Evolutionary conservation across 2,329 filamentous ascomycete species (phyloP).

Genomic region (Escovopsis weberi): DNA sequence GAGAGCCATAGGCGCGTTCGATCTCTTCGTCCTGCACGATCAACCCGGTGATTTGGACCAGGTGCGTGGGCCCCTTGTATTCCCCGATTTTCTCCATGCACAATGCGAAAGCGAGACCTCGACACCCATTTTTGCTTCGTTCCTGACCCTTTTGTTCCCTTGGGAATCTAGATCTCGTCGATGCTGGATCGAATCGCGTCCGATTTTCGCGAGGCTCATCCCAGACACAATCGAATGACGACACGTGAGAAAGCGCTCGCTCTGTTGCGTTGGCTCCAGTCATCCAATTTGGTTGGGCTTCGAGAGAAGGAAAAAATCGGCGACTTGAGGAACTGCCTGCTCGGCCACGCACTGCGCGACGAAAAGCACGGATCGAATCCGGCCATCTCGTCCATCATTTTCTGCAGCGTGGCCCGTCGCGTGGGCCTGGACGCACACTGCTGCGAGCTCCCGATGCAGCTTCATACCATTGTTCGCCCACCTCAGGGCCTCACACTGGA

Average conservation of each 20-base stretch:
- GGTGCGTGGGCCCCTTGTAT: slow-evolving; percentile 26
- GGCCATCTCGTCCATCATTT: slow-evolving; percentile 76
- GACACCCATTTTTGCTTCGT: neutral
- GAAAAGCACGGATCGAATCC: slow-evolving; percentile 66
- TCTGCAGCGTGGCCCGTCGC: slow-evolving; percentile 60
- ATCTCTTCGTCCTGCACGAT: slow-evolving; percentile 73
- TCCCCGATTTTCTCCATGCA: slow-evolving; percentile 1
- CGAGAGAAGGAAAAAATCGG: slow-evolving; percentile 52
- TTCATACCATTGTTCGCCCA: slow-evolving; percentile 63
- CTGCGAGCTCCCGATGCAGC: slow-evolving; percentile 72
- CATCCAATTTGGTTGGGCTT: slow-evolving; percentile 55
- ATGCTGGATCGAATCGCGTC: slow-evolving; percentile 50
- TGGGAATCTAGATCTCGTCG: slow-evolving; percentile 35
- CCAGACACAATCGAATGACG: slow-evolving; percentile 38
- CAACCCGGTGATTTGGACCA: slow-evolving; percentile 60
- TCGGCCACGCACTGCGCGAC: slow-evolving; percentile 66
- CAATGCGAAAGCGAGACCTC: neutral
- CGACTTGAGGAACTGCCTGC: slow-evolving; percentile 72
- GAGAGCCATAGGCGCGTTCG: slow-evolving; percentile 64
- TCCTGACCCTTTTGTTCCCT: too few species aligned
- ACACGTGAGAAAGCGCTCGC: slow-evolving; percentile 53
- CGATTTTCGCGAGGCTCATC: slow-evolving; percentile 37
- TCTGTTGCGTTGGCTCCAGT: slow-evolving; percentile 55
- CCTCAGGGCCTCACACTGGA: slow-evolving; percentile 46
- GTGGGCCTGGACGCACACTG: slow-evolving; percentile 64